phyloP scores from a whole-genome alignment of 1,284 basidiomycete species.

The Ganoderma lucidum region DNA sequence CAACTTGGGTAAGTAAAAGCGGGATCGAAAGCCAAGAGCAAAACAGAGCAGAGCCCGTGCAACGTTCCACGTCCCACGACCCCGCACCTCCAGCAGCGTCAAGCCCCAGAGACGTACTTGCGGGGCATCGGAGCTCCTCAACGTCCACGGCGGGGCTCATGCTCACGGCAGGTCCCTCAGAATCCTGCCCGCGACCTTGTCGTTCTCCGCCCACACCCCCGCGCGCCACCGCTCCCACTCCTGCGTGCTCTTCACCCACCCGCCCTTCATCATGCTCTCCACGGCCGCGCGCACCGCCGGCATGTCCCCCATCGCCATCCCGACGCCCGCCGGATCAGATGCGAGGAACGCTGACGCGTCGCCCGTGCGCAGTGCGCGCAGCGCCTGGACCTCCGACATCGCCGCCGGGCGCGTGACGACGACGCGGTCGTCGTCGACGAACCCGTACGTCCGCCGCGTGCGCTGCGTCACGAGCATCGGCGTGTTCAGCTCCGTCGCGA shows the following conservation, averaged over 20 bases:
- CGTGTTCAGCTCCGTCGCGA: conserved; percentile 47
- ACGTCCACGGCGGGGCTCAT: background rate
- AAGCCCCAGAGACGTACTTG: background rate
- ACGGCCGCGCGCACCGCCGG: conserved; percentile 25
- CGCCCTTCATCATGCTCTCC: conserved; percentile 30
- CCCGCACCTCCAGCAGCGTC: conserved; percentile 1
- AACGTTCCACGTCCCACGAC: conserved; percentile 4
- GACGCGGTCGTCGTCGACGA: conserved; percentile 46
- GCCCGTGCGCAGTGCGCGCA: conserved; percentile 45
- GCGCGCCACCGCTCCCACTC: conserved; percentile 33
- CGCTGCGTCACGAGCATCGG: conserved; percentile 47
- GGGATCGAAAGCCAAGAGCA: conserved; percentile 4
- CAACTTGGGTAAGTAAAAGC: background rate
- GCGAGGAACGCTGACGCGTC: conserved; percentile 32
- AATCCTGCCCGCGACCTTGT: conserved; percentile 31
- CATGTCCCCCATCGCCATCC: conserved; percentile 25
- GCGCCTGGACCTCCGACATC: conserved; percentile 46
- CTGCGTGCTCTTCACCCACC: conserved; percentile 29
- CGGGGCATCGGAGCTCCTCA: background rate
- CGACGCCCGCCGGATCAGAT: conserved; percentile 29
- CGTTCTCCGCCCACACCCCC: conserved; percentile 33
- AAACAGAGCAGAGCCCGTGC: background rate
- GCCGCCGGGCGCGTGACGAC: conserved; percentile 47
- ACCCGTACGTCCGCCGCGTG: conserved; percentile 44
- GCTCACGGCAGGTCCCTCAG: conserved; percentile 31